A percentile compares a stretch with the other conserved stretches of the same genome.
Evolutionary conservation across 1,284 basidiomycete species (phyloP).

Genomic region (Pyrrhoderma lamaoense): DNA sequence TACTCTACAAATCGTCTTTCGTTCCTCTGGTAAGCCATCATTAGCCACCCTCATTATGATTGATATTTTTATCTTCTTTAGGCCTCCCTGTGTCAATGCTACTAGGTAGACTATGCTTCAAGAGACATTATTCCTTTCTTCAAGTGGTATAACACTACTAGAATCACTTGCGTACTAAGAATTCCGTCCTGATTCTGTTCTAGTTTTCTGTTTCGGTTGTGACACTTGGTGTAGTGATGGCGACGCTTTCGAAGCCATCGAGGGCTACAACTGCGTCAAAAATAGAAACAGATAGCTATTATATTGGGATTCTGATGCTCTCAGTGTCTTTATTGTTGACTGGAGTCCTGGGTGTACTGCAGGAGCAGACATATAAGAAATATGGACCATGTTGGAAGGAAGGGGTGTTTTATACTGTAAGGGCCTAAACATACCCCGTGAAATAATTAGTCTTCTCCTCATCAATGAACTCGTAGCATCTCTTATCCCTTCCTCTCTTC

Average conservation of each 20-base stretch:
- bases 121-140: slow-evolving; percentile 49
- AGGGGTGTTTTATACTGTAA: slow-evolving; percentile 77
- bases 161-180: background rate
- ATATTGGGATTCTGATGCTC: slow-evolving; percentile 67
- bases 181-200: background rate
- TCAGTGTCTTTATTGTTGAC: slow-evolving; percentile 65
- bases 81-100: slow-evolving; percentile 66
- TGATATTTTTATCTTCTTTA: slow-evolving; percentile 23
- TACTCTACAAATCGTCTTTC: slow-evolving; percentile 81
- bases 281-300: slow-evolving; percentile 44
- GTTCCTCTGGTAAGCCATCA: slow-evolving; percentile 66
- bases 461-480: slow-evolving; percentile 36
- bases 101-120: slow-evolving; percentile 49
- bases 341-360: slow-evolving; percentile 69
- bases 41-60: background rate
- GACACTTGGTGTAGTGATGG: slow-evolving; percentile 66
- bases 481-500: slow-evolving; percentile 72
- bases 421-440: background rate
- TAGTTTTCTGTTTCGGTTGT: slow-evolving; percentile 68
- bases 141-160: slow-evolving; percentile 48
- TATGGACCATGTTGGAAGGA: slow-evolving; percentile 81
- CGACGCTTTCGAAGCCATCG: slow-evolving; percentile 62
- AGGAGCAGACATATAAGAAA: slow-evolving; percentile 71
- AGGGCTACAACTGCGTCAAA: slow-evolving; percentile 22
- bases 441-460: background rate